Conservation (phyloP, 805 yeast genomes). For the Diddensiella transvaalensis region DNA sequence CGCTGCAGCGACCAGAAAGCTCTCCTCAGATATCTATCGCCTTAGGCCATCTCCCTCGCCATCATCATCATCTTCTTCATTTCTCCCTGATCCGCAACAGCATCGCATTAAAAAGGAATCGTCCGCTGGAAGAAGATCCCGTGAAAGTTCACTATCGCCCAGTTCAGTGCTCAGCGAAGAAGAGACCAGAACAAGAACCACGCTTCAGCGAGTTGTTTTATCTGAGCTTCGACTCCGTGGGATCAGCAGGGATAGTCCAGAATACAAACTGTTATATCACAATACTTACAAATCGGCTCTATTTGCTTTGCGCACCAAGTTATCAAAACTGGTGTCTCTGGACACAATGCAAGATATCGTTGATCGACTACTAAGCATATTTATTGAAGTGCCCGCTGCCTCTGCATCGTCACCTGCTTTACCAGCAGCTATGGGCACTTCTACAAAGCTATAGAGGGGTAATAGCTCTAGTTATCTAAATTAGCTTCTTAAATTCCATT, state of each 20-base stretch:
- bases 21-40: not conserved
- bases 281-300: slow-evolving; percentile 27
- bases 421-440: no score
- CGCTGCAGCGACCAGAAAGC: not conserved
- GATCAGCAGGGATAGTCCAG: slow-evolving; percentile 24
- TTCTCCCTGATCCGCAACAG: no score
- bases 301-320: slow-evolving; percentile 27
- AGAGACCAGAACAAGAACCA: slow-evolving; percentile 10
- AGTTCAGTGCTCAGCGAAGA: not conserved
- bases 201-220: slow-evolving; percentile 31
- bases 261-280: slow-evolving; percentile 29
- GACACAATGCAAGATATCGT: slow-evolving; percentile 22
- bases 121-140: not conserved
- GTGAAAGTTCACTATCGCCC: slow-evolving; percentile 3
- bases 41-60: not conserved
- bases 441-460: no score
- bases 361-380: slow-evolving; percentile 20
- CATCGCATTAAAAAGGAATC: not conserved
- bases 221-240: slow-evolving; percentile 37
- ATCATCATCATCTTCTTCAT: not conserved
- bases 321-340: slow-evolving; percentile 6
- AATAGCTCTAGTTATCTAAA: no score
- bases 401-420: no score
- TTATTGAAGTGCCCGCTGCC: slow-evolving; percentile 1
- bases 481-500: no score